A percentile compares a stretch with the other conserved stretches of the same genome.
These are phyloP conservation scores for Articulospora tetracladia DNA, from an alignment of 495 filamentous ascomycete species.

Conservation along the genomic window DNA sequence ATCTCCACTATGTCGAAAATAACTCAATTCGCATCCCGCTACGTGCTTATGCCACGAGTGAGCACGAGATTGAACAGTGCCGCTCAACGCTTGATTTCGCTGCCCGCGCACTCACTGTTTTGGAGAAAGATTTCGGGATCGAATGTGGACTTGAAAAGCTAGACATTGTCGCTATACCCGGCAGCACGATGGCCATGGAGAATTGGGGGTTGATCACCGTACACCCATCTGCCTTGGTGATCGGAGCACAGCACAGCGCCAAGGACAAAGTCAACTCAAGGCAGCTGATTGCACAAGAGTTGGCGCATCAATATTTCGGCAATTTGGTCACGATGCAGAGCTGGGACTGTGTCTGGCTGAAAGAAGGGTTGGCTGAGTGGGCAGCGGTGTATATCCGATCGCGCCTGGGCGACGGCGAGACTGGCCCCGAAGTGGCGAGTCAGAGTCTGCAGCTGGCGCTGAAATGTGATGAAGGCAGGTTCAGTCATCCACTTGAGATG, in stretches of 20 bases:
- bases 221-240: slow-evolving; percentile 81
- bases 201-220: slow-evolving; percentile 98
- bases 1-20: slow-evolving; percentile 70
- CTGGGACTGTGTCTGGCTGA: slow-evolving; percentile 98
- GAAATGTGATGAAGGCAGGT: slow-evolving; percentile 81
- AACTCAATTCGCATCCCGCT: slow-evolving; percentile 68
- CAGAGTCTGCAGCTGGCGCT: slow-evolving; percentile 86
- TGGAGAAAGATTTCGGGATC: slow-evolving; percentile 74
- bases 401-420: slow-evolving; percentile 92
- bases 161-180: slow-evolving; percentile 52
- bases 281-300: slow-evolving; percentile 90
- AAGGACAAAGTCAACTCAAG: slow-evolving; percentile 85
- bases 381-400: slow-evolving; percentile 63
- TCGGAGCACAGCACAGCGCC: slow-evolving; percentile 85
- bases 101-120: slow-evolving; percentile 83
- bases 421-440: slow-evolving; percentile 90
- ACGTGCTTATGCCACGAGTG: slow-evolving; percentile 80
- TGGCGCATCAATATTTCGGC: slow-evolving; percentile 99
- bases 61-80: slow-evolving; percentile 79
- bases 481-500: slow-evolving; percentile 87
- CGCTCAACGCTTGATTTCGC: slow-evolving; percentile 80
- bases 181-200: slow-evolving; percentile 69
- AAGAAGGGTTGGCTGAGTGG: slow-evolving; percentile 98
- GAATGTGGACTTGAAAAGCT: slow-evolving; percentile 76
- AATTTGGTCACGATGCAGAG: slow-evolving; percentile 99